phyloP scores from a whole-genome alignment of 345 rosid species.

The Pistacia atlantica region DNA sequence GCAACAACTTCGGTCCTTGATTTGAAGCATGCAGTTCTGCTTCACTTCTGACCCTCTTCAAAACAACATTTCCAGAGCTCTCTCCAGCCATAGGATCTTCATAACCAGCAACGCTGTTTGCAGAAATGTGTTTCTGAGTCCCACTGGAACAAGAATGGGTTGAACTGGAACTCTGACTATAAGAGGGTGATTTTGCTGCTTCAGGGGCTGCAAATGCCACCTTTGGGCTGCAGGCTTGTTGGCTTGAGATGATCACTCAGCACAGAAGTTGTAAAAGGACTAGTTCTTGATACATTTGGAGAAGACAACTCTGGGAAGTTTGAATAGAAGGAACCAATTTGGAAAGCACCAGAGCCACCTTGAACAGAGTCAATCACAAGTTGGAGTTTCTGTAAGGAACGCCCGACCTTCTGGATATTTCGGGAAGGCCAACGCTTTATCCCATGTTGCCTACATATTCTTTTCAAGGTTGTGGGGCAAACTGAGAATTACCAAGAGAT shows the following conservation, averaged over 20 bases:
- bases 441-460: constrained; percentile 92
- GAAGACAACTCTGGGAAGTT: constrained; percentile 71
- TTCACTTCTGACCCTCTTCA: constrained; percentile 49
- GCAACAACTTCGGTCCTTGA: constrained; percentile 38
- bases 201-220: constrained; percentile 20
- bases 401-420: constrained; percentile 91
- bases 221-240: constrained; percentile 34
- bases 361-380: constrained; percentile 76
- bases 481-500: constrained; percentile 52
- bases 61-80: constrained; percentile 23
- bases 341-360: constrained; percentile 70
- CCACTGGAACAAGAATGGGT: constrained; percentile 77
- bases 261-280: constrained; percentile 29
- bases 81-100: constrained; percentile 37
- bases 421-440: constrained; percentile 96
- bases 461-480: constrained; percentile 96
- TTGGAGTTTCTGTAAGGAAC: constrained; percentile 83
- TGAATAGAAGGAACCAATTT: constrained; percentile 63
- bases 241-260: constrained; percentile 27
- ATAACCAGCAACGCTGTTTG: constrained; percentile 15
- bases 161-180: constrained; percentile 75
- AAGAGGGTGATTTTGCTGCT: constrained; percentile 53
- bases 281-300: constrained; percentile 39
- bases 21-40: constrained; percentile 49
- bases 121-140: constrained; percentile 43